Evolutionary conservation across 257 asterid genomes (phyloP).

Genomic region (Solanum chaucha): DNA sequence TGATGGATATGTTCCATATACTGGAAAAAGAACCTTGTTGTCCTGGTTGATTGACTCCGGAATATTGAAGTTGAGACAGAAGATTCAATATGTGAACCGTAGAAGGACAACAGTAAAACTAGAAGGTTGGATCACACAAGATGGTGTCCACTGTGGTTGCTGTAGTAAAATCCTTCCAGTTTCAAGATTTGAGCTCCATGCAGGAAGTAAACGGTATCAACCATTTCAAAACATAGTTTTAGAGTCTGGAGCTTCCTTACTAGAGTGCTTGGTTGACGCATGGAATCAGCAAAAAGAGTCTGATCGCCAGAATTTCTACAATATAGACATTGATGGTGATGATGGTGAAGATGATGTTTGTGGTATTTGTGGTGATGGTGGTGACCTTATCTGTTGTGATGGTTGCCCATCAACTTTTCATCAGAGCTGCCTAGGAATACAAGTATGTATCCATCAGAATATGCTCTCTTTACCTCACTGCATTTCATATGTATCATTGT

Average conservation of each 20-base stretch:
- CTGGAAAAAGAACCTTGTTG: conserved; percentile 9
- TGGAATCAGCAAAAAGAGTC: conserved; percentile 9
- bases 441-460: not conserved
- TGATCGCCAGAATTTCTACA: not conserved
- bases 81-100: conserved; percentile 7
- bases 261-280: conserved; percentile 9
- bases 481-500: not conserved
- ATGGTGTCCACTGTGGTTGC: conserved; percentile 12
- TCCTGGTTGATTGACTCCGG: conserved; percentile 12
- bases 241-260: conserved; percentile 4
- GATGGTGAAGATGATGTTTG: conserved; percentile 14
- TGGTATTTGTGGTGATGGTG: conserved; percentile 15
- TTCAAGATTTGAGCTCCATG: conserved; percentile 11
- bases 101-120: not conserved
- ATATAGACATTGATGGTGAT: not conserved
- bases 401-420: conserved; percentile 15
- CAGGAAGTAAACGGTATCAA: conserved; percentile 4
- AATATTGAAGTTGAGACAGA: not conserved
- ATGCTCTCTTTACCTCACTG: not conserved
- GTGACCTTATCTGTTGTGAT: conserved; percentile 17
- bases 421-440: conserved; percentile 7
- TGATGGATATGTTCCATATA: conserved; percentile 5
- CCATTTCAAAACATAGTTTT: conserved; percentile 7
- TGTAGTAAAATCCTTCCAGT: conserved; percentile 11
- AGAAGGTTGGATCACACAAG: conserved; percentile 13